Evolutionary conservation across 495 filamentous ascomycete genomes (phyloP), one percentile per base, ranked within the genome.

Genomic region (Penicillium roqueforti): DNA sequence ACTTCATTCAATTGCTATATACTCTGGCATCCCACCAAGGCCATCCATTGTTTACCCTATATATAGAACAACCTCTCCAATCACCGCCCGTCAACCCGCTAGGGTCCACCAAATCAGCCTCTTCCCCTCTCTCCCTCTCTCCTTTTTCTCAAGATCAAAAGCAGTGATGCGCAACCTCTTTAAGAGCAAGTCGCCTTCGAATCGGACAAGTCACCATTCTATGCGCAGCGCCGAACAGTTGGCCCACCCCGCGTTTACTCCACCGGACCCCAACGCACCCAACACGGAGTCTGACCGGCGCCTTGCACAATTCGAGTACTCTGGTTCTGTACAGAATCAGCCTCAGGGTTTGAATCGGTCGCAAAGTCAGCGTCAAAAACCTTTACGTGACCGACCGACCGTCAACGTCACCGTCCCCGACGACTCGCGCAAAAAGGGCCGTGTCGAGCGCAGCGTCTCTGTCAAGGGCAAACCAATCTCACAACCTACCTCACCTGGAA

Each of bases 161-260:
- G 23, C 54, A 55, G 59, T 51, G 29, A 70, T 70, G 68, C 69
- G 28, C 28, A 31, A 58, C 63, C 55, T 67, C 55, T 71, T 67
- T 45, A 61, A 57, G 56, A 67, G 47, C 55, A 74, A 63, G 53
- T 58, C 60, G 5, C 47, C 60, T 16, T 47, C 56, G 8, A 51
- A 50, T 59, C 59, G 61, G 40, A 55, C 69, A 20, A 54, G 59
- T 37, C 62, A 56, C 29, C 58, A 55, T 54, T 34, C 62, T 47
- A 63, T 63, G 53, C 67, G 66, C 37, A 70, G 70, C n/a, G 67
- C 51, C 26, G 71, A 74, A 56, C 60, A 70, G 47, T 63, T 71
- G 29, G 55, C 50, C 34, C 59, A 38, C 38, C 61, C 61, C 56
- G 51, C 61, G 52, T 59, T 61, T 47, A 42, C 58, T 65, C 57